Conservation (phyloP, 768 basidiomycete species). For the Epithele typhae region DNA sequence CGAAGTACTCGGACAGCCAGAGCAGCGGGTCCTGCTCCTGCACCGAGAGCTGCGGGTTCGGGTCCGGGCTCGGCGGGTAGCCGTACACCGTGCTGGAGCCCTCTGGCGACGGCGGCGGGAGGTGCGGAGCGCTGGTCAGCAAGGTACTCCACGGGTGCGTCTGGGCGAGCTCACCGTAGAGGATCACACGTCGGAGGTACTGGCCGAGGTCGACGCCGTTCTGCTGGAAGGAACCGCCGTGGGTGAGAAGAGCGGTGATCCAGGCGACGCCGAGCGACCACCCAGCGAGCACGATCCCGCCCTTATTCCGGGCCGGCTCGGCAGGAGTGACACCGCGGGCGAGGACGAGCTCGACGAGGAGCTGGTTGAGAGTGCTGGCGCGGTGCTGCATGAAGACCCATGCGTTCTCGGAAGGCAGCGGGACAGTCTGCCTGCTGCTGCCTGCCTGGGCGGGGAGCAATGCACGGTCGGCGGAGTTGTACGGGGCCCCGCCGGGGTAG, state of each 20-base stretch:
- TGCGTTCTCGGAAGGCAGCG: background rate
- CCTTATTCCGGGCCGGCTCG: background rate
- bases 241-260: slow-evolving; percentile 11
- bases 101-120: background rate
- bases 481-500: slow-evolving; percentile 20
- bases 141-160: background rate
- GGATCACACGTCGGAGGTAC: slow-evolving; percentile 9
- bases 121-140: background rate
- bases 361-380: slow-evolving; percentile 2
- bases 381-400: slow-evolving; percentile 6
- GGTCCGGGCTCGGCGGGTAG: background rate
- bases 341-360: slow-evolving; percentile 5
- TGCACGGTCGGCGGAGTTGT: slow-evolving; percentile 10
- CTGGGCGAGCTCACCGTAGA: slow-evolving; percentile 6
- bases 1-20: slow-evolving; percentile 9
- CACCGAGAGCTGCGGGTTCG: background rate
- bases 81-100: background rate
- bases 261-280: slow-evolving; percentile 13
- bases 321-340: background rate
- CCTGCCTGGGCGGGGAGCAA: background rate
- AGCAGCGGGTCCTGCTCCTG: background rate
- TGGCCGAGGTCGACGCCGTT: slow-evolving; percentile 2
- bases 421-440: background rate
- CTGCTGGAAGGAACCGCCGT: slow-evolving; percentile 3
- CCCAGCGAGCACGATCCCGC: slow-evolving; percentile 12